These are phyloP conservation scores for Trametes punicea DNA, from an alignment of 768 basidiomycete genomes.

Conservation along the genomic window DNA sequence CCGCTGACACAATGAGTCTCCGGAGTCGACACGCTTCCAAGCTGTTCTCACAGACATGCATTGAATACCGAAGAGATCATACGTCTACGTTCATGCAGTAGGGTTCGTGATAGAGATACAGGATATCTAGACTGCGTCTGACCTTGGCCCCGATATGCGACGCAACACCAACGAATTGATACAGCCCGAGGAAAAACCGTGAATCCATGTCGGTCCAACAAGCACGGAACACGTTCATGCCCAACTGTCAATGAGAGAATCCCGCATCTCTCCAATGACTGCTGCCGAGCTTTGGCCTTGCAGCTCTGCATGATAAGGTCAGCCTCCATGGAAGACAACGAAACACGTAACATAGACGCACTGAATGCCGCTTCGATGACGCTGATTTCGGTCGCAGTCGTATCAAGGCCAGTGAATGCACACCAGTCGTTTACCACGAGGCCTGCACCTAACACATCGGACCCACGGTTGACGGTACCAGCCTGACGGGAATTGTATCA, in stretches of 20 bases:
- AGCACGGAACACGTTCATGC: slow-evolving; percentile 45
- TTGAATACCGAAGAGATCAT: background rate
- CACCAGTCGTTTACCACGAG: slow-evolving; percentile 99
- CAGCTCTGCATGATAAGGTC: slow-evolving; percentile 39
- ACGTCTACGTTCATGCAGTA: slow-evolving; percentile 7
- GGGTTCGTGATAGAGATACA: slow-evolving; percentile 15
- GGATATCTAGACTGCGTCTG: slow-evolving; percentile 13
- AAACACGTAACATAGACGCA: slow-evolving; percentile 41
- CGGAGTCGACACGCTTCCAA: too few species aligned
- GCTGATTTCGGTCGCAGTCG: slow-evolving; percentile 98
- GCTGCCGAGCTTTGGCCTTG: slow-evolving; percentile 53
- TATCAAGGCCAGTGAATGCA: slow-evolving; percentile 98
- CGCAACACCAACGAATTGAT: slow-evolving; percentile 10
- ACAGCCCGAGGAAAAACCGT: slow-evolving; percentile 6
- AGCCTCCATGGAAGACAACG: background rate
- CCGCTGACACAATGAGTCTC: background rate
- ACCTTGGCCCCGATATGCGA: slow-evolving; percentile 11
- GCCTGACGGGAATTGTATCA: slow-evolving; percentile 49
- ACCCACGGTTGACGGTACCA: slow-evolving; percentile 97
- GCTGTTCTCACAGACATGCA: background rate
- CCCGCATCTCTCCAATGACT: slow-evolving; percentile 59
- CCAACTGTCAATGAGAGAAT: slow-evolving; percentile 74
- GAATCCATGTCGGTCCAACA: background rate
- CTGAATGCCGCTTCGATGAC: slow-evolving; percentile 98
- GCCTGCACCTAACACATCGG: slow-evolving; percentile 96